phyloP scores from a whole-genome alignment of 768 basidiomycete species.

The Russula sp. region DNA sequence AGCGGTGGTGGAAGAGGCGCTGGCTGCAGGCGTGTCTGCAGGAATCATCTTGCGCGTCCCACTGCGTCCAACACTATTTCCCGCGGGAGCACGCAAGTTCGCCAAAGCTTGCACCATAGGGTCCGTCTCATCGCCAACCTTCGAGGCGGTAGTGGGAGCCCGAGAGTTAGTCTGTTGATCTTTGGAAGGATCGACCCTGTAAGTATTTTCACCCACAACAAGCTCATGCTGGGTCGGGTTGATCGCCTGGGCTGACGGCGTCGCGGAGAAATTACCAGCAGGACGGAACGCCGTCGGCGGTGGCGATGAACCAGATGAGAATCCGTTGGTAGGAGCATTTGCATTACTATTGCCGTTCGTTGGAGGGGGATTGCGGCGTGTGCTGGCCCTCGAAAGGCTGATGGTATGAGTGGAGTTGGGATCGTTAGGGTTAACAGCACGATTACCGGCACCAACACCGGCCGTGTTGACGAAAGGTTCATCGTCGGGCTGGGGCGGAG shows the following conservation, averaged over 20 bases:
- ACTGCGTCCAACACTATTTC: conserved; percentile 29
- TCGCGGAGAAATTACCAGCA: background rate
- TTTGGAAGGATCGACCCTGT: conserved; percentile 56
- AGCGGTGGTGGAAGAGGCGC: conserved; percentile 15
- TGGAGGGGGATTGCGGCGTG: conserved; percentile 14
- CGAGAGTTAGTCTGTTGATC: conserved; percentile 51
- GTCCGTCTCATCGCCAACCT: conserved; percentile 34
- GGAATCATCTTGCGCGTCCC: conserved; percentile 25
- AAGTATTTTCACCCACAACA: conserved; percentile 61
- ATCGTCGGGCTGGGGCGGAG: conserved; percentile 35
- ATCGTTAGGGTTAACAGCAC: conserved; percentile 34
- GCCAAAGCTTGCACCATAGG: conserved; percentile 37
- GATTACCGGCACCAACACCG: conserved; percentile 65
- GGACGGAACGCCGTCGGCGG: conserved; percentile 1
- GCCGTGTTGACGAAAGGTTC: conserved; percentile 51
- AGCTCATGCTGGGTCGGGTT: conserved; percentile 51
- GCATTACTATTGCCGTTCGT: background rate
- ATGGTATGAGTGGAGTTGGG: conserved; percentile 30
- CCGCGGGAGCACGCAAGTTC: conserved; percentile 29
- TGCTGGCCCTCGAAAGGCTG: conserved; percentile 30
- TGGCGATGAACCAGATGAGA: conserved; percentile 17
- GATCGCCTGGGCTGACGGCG: background rate
- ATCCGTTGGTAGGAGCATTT: conserved; percentile 7
- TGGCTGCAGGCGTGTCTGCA: conserved; percentile 10
- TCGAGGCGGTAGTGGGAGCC: background rate